Conservation (phyloP, 139 green algal genomes). For the Protoeuglena noctilucae region DNA sequence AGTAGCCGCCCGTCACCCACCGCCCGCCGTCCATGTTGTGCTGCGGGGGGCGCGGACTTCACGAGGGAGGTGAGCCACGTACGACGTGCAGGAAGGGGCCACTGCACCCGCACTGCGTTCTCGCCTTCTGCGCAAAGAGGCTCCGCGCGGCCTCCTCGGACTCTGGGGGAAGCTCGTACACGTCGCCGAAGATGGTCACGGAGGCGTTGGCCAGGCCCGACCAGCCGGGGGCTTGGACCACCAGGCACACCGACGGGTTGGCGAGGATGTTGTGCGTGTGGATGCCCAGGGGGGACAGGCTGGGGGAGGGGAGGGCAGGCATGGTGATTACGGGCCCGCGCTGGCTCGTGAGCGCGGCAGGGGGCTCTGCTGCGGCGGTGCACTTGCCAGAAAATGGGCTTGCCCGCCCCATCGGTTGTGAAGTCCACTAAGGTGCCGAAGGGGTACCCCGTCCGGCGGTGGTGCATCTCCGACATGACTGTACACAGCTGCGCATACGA, state of each 20-base stretch:
- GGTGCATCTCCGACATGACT: constrained; percentile 93
- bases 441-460: constrained; percentile 71
- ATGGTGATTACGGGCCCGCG: constrained; percentile 1
- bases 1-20: constrained; percentile 54
- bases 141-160: constrained; percentile 50
- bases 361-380: too few species aligned
- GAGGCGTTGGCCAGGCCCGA: constrained; percentile 86
- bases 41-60: constrained; percentile 74
- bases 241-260: constrained; percentile 47
- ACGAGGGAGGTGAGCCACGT: constrained; percentile 15
- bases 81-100: constrained; percentile 7
- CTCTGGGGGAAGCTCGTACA: constrained; percentile 66
- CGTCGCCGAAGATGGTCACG: constrained; percentile 96
- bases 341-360: too few species aligned
- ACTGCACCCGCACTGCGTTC: constrained; percentile 16
- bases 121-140: too few species aligned
- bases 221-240: constrained; percentile 93
- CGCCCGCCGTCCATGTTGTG: constrained; percentile 30
- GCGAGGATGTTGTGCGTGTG: constrained; percentile 61
- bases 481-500: constrained; percentile 87
- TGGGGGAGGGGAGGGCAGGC: too few species aligned
- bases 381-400: constrained; percentile 87
- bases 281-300: constrained; percentile 61
- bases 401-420: constrained; percentile 71
- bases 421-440: constrained; percentile 93